A percentile compares a stretch with the other conserved stretches of the same genome.
These are phyloP conservation scores for Hevea brasiliensis DNA, from an alignment of 345 rosid genomes.

Conservation along the genomic window DNA sequence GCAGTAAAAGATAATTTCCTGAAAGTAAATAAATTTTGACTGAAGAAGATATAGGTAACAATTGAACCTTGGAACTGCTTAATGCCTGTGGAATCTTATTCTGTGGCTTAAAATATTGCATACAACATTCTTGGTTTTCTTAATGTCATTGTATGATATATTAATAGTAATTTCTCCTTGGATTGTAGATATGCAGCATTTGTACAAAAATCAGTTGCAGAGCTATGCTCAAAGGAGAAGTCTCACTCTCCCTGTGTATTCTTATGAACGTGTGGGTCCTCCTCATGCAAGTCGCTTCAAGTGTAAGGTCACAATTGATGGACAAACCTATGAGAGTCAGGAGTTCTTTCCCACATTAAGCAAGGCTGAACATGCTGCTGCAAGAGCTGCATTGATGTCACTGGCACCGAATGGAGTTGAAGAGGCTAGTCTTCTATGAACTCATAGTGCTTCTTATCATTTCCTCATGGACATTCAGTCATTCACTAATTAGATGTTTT, in stretches of 20 bases:
- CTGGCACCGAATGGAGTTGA: slow-evolving; percentile 32
- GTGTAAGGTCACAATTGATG: slow-evolving; percentile 49
- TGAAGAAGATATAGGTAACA: neutral
- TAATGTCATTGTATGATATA: neutral
- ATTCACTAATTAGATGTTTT: neutral
- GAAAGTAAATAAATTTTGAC: neutral
- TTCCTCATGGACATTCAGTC: neutral
- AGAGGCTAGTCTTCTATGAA: slow-evolving; percentile 35
- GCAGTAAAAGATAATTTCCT: neutral
- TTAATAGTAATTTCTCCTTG: neutral
- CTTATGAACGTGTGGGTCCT: slow-evolving; percentile 48
- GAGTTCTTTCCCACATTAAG: slow-evolving; percentile 48
- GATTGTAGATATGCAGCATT: slow-evolving; percentile 27
- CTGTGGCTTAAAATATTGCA: neutral
- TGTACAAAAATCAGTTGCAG: slow-evolving; percentile 54
- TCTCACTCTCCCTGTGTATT: slow-evolving; percentile 44
- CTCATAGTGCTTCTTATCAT: neutral
- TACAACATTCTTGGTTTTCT: neutral
- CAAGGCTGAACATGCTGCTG: slow-evolving; percentile 69
- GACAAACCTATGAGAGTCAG: slow-evolving; percentile 37
- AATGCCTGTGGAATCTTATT: neutral
- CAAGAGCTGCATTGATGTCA: slow-evolving; percentile 53
- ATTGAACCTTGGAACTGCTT: neutral
- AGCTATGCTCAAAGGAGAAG: slow-evolving; percentile 48
- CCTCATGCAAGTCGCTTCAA: slow-evolving; percentile 59